Evolutionary conservation across 106 monocot species (phyloP).

Genomic region (Alisma plantagoaquatica): DNA sequence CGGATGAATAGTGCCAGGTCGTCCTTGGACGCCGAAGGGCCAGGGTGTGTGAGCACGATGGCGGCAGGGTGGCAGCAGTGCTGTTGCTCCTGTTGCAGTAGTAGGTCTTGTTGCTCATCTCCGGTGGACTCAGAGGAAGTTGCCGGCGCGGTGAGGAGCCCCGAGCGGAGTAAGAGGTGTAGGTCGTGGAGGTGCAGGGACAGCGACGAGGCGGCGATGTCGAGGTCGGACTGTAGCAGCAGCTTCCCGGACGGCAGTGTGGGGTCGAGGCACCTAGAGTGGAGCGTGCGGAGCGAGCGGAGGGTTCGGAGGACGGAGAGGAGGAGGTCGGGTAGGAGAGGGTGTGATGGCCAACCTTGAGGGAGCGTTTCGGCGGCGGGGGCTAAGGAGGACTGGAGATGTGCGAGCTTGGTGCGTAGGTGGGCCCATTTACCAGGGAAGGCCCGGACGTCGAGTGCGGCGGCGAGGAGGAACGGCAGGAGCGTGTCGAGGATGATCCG

Average conservation of each 20-base stretch:
- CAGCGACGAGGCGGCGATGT: conserved; percentile 53
- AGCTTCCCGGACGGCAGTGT: conserved; percentile 40
- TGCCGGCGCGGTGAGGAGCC: conserved; percentile 7
- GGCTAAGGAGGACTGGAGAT: conserved; percentile 39
- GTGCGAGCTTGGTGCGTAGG: conserved; percentile 41
- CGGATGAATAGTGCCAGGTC: conserved; percentile 56
- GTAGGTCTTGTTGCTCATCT: too few species aligned
- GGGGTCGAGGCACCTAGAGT: conserved; percentile 40
- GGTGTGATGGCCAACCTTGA: conserved; percentile 11
- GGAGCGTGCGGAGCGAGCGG: conserved; percentile 27
- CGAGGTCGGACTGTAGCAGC: conserved; percentile 57
- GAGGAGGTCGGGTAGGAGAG: conserved; percentile 31
- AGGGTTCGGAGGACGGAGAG: conserved; percentile 28
- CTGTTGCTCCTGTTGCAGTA: neutral
- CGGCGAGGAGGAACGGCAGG: conserved; percentile 47
- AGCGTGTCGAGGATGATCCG: conserved; percentile 36
- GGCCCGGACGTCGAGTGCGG: conserved; percentile 36
- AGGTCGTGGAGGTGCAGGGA: conserved; percentile 45
- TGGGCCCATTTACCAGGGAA: conserved; percentile 46
- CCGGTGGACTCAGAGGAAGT: conserved; percentile 2
- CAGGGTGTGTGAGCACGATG: conserved; percentile 52
- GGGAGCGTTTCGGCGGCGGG: conserved; percentile 11
- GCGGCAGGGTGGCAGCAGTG: neutral
- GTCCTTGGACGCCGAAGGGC: conserved; percentile 29
- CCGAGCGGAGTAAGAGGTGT: conserved; percentile 43